Base-by-base conservation (phyloP, 129 eudicot species). In the Logfia minima region DNA sequence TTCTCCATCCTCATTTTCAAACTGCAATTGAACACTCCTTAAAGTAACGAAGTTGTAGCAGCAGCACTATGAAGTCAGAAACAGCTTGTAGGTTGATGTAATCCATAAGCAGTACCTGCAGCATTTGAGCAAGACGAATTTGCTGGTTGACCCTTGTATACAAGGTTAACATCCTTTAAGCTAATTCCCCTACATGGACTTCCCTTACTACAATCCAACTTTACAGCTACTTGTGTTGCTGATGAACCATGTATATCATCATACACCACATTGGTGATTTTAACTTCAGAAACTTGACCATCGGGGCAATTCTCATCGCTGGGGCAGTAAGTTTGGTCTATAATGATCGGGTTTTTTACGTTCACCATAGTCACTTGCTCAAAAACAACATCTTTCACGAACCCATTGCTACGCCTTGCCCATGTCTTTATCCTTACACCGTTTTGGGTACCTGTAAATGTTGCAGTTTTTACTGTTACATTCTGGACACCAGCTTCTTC, bases 171-270 rank as follows among this genome's bases (percentile, higher is more conserved):
- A 55, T 88, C 80, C 23, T 68, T 52, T 66, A 85, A 48, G 39
- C 5, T 85, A 10, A 88, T 81, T 23, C 84, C 86, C 8, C 32
- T 83, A 28, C 90, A 85, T 1, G 90, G 88, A 16, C 39, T 76
- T 8, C 51, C 72, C 5, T 72, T 75, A 64, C 84, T 88, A 52
- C 93, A 76, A 31, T 48, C 66, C 0, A 65, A 18, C 21, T 76
- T 65, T 34, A 76, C 72, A 0, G 80, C 72, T 24, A 65, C 73
- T 51, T 19, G 52, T 9, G 72, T 76, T 1, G 80, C 80, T 29
- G 80, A 76, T 51, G 80, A 65, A 29, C 80, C 80, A 2, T 76
- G 80, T 17, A 76, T 37, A 52, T 65, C 53, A 16, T 76, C 52
- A 64, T 75, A 75, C 64, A 75, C 71, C 13, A 75, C 72, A 19